phyloP scores from a whole-genome alignment of 345 rosid genomes.

The Boechera retrofracta region DNA sequence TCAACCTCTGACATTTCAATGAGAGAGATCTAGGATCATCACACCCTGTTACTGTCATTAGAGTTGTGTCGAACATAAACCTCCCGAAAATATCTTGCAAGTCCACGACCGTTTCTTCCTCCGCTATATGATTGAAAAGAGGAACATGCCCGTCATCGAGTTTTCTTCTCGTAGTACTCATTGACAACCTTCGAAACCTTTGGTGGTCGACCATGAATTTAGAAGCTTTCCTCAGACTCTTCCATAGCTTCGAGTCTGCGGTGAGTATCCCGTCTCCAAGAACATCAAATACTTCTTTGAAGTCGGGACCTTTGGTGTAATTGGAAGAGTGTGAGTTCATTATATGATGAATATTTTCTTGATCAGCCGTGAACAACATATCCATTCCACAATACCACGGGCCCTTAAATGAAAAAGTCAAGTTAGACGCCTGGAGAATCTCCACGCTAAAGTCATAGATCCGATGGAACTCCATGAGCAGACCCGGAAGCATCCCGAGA shows the following conservation, averaged over 20 bases:
- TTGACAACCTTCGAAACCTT: neutral
- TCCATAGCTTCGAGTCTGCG: neutral
- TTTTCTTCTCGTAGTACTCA: neutral
- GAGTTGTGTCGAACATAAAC: neutral
- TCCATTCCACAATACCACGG: neutral
- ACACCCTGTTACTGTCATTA: neutral
- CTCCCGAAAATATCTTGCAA: slow-evolving; percentile 2
- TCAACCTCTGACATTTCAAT: neutral
- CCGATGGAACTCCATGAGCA: neutral
- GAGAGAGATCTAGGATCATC: neutral
- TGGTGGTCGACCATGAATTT: neutral
- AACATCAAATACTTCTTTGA: neutral
- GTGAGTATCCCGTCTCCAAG: neutral
- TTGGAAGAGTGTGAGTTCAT: neutral
- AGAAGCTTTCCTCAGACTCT: slow-evolving; percentile 7
- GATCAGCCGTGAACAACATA: neutral
- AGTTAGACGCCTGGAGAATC: neutral
- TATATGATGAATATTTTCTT: neutral
- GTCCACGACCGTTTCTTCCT: neutral
- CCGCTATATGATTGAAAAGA: neutral
- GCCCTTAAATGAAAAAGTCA: neutral
- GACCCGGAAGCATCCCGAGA: neutral
- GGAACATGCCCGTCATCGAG: neutral
- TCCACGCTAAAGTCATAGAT: neutral
- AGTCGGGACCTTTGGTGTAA: neutral